A percentile compares a stretch with the other conserved stretches of the same genome.
These are phyloP conservation scores for Clohesyomyces aquaticus DNA, from an alignment of 495 filamentous ascomycete genomes.

Conservation along the genomic window DNA sequence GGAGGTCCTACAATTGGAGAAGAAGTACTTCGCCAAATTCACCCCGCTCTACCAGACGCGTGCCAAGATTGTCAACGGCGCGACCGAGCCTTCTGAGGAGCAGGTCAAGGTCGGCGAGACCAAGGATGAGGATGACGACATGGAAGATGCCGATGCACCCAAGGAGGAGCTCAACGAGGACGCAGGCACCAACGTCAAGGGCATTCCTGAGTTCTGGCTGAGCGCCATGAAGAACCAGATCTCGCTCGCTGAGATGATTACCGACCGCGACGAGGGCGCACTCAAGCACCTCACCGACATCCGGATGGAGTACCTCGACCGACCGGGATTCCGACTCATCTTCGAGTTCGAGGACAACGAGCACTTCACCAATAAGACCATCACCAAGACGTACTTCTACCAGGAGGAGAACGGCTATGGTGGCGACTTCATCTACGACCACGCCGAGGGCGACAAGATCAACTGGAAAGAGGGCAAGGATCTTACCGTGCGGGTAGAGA, in stretches of 20 bases:
- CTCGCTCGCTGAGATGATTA: constrained; percentile 96
- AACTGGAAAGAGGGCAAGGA: constrained; percentile 95
- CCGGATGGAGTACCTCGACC: constrained; percentile 98
- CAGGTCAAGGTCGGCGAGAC: constrained; percentile 86
- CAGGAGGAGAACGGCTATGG: constrained; percentile 98
- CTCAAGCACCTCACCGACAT: constrained; percentile 92
- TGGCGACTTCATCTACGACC: constrained; percentile 99
- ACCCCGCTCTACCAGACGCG: constrained; percentile 97
- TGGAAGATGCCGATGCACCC: constrained; percentile 57
- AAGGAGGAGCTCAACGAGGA: constrained; percentile 60
- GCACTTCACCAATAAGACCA: constrained; percentile 93
- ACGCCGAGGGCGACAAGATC: constrained; percentile 96
- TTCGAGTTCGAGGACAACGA: constrained; percentile 96
- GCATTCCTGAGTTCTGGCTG: constrained; percentile 99
- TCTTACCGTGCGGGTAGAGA: constrained; percentile 90
- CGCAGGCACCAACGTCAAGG: constrained; percentile 56
- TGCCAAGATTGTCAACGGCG: constrained; percentile 88
- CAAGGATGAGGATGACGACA: constrained; percentile 70
- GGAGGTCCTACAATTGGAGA: constrained; percentile 95
- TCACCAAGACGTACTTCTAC: constrained; percentile 99
- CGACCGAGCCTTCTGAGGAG: constrained; percentile 77
- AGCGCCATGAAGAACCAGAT: constrained; percentile 99
- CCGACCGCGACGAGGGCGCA: constrained; percentile 90
- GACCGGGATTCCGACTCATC: constrained; percentile 95
- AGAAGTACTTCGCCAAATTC: constrained; percentile 99